Conservation (phyloP, 495 filamentous ascomycete genomes). For the Penicillium soppii region DNA sequence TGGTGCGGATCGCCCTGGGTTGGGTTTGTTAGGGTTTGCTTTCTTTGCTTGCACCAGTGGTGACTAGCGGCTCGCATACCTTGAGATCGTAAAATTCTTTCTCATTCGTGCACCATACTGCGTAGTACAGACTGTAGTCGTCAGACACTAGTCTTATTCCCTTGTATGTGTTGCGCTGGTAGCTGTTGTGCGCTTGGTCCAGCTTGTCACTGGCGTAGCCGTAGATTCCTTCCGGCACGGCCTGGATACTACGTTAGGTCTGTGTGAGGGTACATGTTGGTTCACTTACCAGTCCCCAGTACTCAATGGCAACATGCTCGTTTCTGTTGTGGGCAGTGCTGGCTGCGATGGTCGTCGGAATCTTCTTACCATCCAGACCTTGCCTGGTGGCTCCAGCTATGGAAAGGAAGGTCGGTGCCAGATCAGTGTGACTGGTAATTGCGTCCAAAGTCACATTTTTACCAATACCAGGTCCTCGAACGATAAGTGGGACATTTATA, state of each 20-base stretch:
- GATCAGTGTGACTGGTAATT: conserved; percentile 64
- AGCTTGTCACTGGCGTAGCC: conserved; percentile 25
- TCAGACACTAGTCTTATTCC: conserved; percentile 50
- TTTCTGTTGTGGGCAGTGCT: conserved; percentile 37
- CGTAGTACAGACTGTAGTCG: conserved; percentile 55
- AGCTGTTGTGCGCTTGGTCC: conserved; percentile 16
- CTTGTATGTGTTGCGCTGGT: conserved; percentile 60
- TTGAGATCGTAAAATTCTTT: conserved; percentile 57
- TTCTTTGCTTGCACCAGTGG: no score
- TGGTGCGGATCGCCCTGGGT: conserved; percentile 54
- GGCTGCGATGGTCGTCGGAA: conserved; percentile 39
- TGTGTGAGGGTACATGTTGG: background rate
- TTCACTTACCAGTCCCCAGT: conserved; percentile 51
- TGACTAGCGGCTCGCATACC: conserved; percentile 20
- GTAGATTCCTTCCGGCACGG: conserved; percentile 49
- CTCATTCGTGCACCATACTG: conserved; percentile 61
- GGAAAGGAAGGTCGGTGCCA: conserved; percentile 62
- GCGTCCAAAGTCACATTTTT: conserved; percentile 42
- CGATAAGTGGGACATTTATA: conserved; percentile 61
- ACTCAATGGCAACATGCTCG: conserved; percentile 62
- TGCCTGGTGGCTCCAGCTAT: conserved; percentile 38
- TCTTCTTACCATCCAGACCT: conserved; percentile 54
- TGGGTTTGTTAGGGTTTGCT: conserved; percentile 11
- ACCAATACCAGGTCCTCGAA: conserved; percentile 59
- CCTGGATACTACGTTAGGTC: conserved; percentile 17